Base-by-base conservation (phyloP, 1,139 yeast genomes). In the Zygosaccharomyces pseudobailii region DNA sequence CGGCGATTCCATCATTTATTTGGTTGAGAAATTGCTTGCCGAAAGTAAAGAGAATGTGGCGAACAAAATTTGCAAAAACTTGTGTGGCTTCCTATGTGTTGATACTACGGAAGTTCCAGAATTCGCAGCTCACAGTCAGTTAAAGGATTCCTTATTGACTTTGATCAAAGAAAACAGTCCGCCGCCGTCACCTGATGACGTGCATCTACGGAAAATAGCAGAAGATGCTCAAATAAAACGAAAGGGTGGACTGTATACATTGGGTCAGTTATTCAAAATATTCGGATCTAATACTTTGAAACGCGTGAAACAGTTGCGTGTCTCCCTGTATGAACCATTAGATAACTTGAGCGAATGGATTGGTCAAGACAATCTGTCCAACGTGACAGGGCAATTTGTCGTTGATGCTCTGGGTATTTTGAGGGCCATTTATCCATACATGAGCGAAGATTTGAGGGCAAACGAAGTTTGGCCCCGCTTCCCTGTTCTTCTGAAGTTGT, bases 91-190 rank as follows among this genome's bases (percentile, higher is more conserved):
- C 63, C 66, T 92, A 42, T 92, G 98, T 71, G 97, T 90, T 36
- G 98, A 92, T 65, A 88, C 96, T 0, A 79, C 94, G 5, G 97
- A 90, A 65, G 97, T 92, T 31, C 98, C 98, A 3, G 97, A 89
- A 61, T 92, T 87, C 62, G 75, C 76, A 28, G 84, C 87, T 42
- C 86, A 87, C 61, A 76, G 78, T 41, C 70, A 70, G 9, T 74
- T 75, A 49, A 75, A 70, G 28, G 82, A 79, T 46, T 72, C 72
- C 19, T 84, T 92, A 33, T 70, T 90, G 47, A 87, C 96, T 1
- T 73, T 90, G 57, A 75, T 81, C 47, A 87, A 87, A 58, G 97
- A 89, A 59, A 95, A 87, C 55, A 80, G 83, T 5, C 76, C 76
- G 48, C 74, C 82, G 1, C 89, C 85, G 54, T 80, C 85, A 4